Conservation (phyloP, 305 asterid genomes). For the Lippia alba region DNA sequence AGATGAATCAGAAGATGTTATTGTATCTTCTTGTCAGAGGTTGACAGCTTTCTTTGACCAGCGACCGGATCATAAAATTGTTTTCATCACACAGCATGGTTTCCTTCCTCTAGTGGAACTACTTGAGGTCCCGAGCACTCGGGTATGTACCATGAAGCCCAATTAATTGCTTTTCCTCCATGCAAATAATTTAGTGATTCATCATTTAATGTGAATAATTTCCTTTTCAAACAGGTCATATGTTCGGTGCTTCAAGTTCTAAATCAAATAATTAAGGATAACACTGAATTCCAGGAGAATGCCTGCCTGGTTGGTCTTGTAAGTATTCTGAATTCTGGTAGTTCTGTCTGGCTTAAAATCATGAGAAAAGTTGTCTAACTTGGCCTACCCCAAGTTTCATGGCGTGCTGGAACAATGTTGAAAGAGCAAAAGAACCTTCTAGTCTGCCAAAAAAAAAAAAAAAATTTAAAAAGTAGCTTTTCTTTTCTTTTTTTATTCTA, state of each 20-base stretch:
- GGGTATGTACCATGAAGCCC: constrained; percentile 45
- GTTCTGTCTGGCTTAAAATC: constrained; percentile 17
- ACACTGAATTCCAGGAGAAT: constrained; percentile 69
- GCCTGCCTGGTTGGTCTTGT: constrained; percentile 81
- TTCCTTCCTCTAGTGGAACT: constrained; percentile 71
- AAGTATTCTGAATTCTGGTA: constrained; percentile 39
- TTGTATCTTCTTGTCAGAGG: constrained; percentile 70
- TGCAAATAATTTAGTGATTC: constrained; percentile 6
- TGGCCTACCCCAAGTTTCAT: too few relatives aligned
- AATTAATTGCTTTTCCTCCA: constrained; percentile 20
- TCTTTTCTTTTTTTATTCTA: too few relatives aligned
- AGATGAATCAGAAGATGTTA: constrained; percentile 71
- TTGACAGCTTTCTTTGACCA: constrained; percentile 58
- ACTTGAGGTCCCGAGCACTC: constrained; percentile 67
- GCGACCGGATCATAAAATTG: constrained; percentile 71
- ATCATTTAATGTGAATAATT: constrained; percentile 12
- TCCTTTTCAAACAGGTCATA: constrained; percentile 49
- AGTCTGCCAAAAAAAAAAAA: too few relatives aligned
- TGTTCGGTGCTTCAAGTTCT: constrained; percentile 72
- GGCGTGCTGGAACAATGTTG: not conserved
- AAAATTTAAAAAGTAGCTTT: too few relatives aligned
- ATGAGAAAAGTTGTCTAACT: not conserved
- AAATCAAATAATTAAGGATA: constrained; percentile 67
- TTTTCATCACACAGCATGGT: constrained; percentile 72
- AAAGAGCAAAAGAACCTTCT: not conserved